Base-by-base conservation (phyloP, 2,329 filamentous ascomycete species). In the Kalmusia sp. region DNA sequence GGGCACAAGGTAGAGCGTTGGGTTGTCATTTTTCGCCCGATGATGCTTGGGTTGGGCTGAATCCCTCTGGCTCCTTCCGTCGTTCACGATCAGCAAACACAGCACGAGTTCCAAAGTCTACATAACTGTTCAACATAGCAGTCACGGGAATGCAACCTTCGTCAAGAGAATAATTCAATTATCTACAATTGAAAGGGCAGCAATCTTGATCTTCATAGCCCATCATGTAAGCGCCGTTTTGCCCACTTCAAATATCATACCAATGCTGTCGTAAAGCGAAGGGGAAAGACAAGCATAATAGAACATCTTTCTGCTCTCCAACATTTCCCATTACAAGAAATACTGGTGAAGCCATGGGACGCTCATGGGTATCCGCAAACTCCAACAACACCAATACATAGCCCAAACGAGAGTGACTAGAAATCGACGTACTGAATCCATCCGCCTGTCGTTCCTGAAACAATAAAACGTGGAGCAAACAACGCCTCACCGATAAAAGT, bases 291-390 rank as follows among this genome's bases (percentile, higher is more conserved):
- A 52, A 31, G 38, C 28, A 34, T 21, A 39, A 35, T 30, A 19
- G 38, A 41, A 40, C 46, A 50, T 31, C 48, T 43, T 38, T 35
- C 33, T 28, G 28, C 45, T 22, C 45, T 21, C 34, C 24, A 14
- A 27, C 45, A 11, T 25, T n/a, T 21, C 12, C 39, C 28, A 24
- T 43, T 14, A 31, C 30, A 11, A 11, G 17, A 44, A 31, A 17
- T 8, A 24, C 17, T 24, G 22, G 1, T 27, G n/a, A 38, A 39
- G 22, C 19, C 27, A 37, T n/a, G 43, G 25, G 19, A 52, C 34
- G 39, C 49, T 44, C 41, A 47, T 52, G 54, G 54, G 54, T 57
- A 57, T 57, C 49, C 40, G 43, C 46, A 50, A 50, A 54, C 52
- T 44, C 52, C 52, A 17, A 5, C 30, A 35, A 30, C 41, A 49